phyloP scores from a whole-genome alignment of 1,284 basidiomycete genomes.

The Microbotryum saponariae region DNA sequence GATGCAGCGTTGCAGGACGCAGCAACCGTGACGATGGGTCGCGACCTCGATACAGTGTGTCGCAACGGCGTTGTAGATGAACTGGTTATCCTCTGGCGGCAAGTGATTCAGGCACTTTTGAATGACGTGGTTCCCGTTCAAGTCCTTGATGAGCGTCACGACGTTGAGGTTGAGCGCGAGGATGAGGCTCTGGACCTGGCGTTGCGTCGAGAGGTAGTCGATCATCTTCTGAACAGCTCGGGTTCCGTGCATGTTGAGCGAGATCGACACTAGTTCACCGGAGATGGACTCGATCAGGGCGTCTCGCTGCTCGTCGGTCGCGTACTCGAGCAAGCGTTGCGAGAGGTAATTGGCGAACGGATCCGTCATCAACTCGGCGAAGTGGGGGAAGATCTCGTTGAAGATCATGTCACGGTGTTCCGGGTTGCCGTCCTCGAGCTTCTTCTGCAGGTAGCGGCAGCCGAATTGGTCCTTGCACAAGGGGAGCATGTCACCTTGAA shows the following conservation, averaged over 20 bases:
- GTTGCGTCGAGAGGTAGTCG: slow-evolving; percentile 91
- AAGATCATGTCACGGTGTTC: slow-evolving; percentile 99
- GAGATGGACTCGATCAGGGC: slow-evolving; percentile 96
- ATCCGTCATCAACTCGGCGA: slow-evolving; percentile 98
- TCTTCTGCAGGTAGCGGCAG: slow-evolving; percentile 97
- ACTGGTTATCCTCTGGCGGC: slow-evolving; percentile 94
- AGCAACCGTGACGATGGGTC: slow-evolving; percentile 98
- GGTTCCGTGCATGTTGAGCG: slow-evolving; percentile 99
- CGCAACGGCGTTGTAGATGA: slow-evolving; percentile 99
- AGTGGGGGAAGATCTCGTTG: slow-evolving; percentile 94
- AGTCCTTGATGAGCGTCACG: slow-evolving; percentile 97
- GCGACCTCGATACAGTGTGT: slow-evolving; percentile 99
- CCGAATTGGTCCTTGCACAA: slow-evolving; percentile 99
- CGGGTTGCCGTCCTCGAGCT: slow-evolving; percentile 88
- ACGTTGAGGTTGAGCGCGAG: slow-evolving; percentile 94
- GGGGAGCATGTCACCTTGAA: slow-evolving; percentile 84
- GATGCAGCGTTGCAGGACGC: slow-evolving; percentile 95
- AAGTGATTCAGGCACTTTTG: slow-evolving; percentile 99
- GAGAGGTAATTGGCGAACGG: slow-evolving; percentile 99
- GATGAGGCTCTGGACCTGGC: slow-evolving; percentile 97
- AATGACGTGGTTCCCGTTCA: slow-evolving; percentile 99
- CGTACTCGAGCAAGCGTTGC: slow-evolving; percentile 95
- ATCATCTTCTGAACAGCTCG: slow-evolving; percentile 99
- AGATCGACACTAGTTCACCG: slow-evolving; percentile 94
- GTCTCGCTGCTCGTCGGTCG: slow-evolving; percentile 95